Conservation (phyloP, 805 yeast genomes). For the Candida insectorum region DNA sequence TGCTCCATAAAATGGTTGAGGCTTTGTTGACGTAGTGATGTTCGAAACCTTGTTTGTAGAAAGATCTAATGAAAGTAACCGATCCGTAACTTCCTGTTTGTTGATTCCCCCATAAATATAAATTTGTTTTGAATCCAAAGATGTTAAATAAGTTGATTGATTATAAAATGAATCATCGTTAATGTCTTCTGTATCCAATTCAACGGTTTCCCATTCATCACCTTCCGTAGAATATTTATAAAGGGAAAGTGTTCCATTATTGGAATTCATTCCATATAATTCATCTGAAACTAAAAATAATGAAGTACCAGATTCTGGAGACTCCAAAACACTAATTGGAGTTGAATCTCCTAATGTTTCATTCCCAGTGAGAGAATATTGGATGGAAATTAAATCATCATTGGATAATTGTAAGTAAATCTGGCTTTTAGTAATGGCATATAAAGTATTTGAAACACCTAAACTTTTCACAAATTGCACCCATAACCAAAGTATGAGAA, state of each 20-base stretch:
- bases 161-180: slow-evolving; percentile 28
- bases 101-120: slow-evolving; percentile 54
- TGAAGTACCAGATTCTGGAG: slow-evolving; percentile 33
- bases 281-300: slow-evolving; percentile 25
- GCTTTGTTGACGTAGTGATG: slow-evolving; percentile 48
- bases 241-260: slow-evolving; percentile 3
- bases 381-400: slow-evolving; percentile 32
- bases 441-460: slow-evolving; percentile 31
- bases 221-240: slow-evolving; percentile 3
- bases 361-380: slow-evolving; percentile 33
- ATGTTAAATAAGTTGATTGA: slow-evolving; percentile 42
- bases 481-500: slow-evolving; percentile 1
- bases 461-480: slow-evolving; percentile 1
- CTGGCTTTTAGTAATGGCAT: slow-evolving; percentile 30
- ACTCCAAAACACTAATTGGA: slow-evolving; percentile 15
- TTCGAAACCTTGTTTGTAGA: slow-evolving; percentile 27
- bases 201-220: slow-evolving; percentile 6
- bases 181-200: slow-evolving; percentile 19
- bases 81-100: slow-evolving; percentile 24
- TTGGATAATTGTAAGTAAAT: slow-evolving; percentile 33
- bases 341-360: slow-evolving; percentile 16
- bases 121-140: slow-evolving; percentile 32
- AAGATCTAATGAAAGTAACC: slow-evolving; percentile 46
- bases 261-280: slow-evolving; percentile 22
- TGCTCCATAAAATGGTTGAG: slow-evolving; percentile 55